phyloP scores from a whole-genome alignment of 2,329 filamentous ascomycete species.

The Arthrobotrys conoides region DNA sequence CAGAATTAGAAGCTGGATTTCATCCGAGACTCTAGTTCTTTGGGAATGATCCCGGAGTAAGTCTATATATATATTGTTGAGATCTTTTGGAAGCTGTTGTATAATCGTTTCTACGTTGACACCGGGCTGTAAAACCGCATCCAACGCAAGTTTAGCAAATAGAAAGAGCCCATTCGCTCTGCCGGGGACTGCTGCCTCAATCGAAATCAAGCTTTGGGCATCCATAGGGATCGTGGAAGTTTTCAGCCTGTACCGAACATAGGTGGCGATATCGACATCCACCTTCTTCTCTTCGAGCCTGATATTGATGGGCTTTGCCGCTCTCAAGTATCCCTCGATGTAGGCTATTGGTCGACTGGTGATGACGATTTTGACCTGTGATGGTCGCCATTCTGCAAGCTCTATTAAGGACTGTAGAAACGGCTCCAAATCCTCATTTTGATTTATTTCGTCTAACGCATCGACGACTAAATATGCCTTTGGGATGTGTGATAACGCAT shows the following conservation, averaged over 20 bases:
- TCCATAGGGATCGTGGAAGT: constrained; percentile 13
- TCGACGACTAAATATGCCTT: constrained; percentile 30
- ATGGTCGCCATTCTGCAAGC: constrained; percentile 32
- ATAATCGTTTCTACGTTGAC: constrained; percentile 36
- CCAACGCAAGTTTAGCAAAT: constrained; percentile 62
- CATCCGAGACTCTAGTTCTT: constrained; percentile 44
- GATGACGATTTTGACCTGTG: constrained; percentile 61
- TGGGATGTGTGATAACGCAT: constrained; percentile 21
- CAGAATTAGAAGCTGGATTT: constrained; percentile 62
- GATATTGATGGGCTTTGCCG: constrained; percentile 60
- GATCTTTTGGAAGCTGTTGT: constrained; percentile 59
- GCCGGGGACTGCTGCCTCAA: constrained; percentile 34
- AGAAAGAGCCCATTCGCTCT: constrained; percentile 62
- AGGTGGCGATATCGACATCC: constrained; percentile 60
- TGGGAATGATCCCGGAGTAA: constrained; percentile 61
- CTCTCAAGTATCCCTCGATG: constrained; percentile 59
- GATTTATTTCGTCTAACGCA: constrained; percentile 31
- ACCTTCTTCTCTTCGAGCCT: constrained; percentile 61
- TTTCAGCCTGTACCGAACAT: constrained; percentile 17
- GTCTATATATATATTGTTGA: constrained; percentile 64
- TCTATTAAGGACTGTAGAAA: constrained; percentile 30
- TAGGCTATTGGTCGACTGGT: constrained; percentile 62
- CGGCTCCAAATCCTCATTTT: constrained; percentile 22
- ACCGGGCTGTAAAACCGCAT: constrained; percentile 61
- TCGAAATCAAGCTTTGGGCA: background rate